Evolutionary conservation across 306 rosid genomes (phyloP).

Genomic region (Sphenostylis stenocarpa): DNA sequence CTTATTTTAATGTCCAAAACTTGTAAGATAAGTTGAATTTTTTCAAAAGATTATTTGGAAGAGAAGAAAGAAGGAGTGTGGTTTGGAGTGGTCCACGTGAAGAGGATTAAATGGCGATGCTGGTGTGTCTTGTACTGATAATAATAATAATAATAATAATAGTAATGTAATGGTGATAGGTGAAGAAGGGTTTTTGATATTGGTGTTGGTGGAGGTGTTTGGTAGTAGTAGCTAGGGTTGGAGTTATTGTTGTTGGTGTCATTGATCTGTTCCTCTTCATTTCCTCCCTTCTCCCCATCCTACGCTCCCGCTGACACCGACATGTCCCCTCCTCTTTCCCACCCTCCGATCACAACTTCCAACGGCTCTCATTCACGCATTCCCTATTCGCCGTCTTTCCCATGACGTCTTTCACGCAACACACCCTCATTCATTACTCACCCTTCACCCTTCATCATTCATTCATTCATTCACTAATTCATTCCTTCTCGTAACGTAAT

Average conservation of each 20-base stretch:
- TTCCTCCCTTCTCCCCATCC: slow-evolving; percentile 46
- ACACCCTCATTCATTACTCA: background rate
- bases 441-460: too few relatives aligned
- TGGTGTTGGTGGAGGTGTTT: background rate
- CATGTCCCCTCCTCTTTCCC: slow-evolving; percentile 25
- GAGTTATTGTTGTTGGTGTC: too few relatives aligned
- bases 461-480: too few relatives aligned
- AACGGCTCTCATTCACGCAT: slow-evolving; percentile 27
- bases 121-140: slow-evolving; percentile 23
- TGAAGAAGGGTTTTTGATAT: background rate
- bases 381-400: slow-evolving; percentile 58
- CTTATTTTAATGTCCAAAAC: too few relatives aligned
- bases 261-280: background rate
- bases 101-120: slow-evolving; percentile 30
- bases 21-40: too few relatives aligned
- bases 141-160: background rate
- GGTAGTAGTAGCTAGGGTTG: background rate
- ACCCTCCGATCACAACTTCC: background rate
- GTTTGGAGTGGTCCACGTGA: slow-evolving; percentile 39
- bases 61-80: background rate
- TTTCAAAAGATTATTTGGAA: too few relatives aligned
- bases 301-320: slow-evolving; percentile 63
- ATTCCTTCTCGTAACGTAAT: too few relatives aligned
- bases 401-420: slow-evolving; percentile 54
- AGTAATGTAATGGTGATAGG: background rate